Evolutionary conservation across 352 stramenopile genomes (phyloP), one percentile per base, ranked within the genome.

Genomic region (Peronosclerospora sorghi): DNA sequence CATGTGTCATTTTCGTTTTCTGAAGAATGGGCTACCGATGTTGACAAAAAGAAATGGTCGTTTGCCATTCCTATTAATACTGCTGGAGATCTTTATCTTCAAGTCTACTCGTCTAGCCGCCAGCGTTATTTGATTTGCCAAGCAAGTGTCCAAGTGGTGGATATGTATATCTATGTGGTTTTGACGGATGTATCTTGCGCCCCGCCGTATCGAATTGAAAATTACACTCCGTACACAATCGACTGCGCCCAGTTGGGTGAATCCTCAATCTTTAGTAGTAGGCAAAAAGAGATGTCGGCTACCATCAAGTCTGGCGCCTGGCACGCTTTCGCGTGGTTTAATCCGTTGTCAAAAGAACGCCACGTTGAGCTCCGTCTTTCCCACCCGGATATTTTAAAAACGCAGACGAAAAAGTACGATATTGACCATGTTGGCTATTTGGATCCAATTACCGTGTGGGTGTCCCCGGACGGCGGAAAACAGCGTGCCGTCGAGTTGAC

Each of bases 91-190:
- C 32, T 86, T 17, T 89, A 85, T 48, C 48, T 93, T 13, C 80
- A 89, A 29, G 68, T 90, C 26, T 86, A 89, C 45, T 88, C 73
- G 12, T 73, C 75, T 14, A 64, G 63, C 9, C 71, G 76, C 26
- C 61, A 93, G 50, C 76, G 75, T 24, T 62, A 73, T 32, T 64
- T 89, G 29, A 90, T 93, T 37, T 89, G 79, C 35, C 64, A 89
- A 41, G 80, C 73, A 27, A 90, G 77, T 39, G 74, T 93, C 14
- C 80, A 93, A 43, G 71, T 93, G 18, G 72, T 93, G n/a, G 80
- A 87, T 27, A 86, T 86, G 71, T 88, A 93, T 42, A 68, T 93
- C 13, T 93, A 90, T 48, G 77, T 93, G 9, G 79, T 90, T 39
- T 48, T 93, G 36, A 89, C 62, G 17, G 80, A 93, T 49, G 73